These are phyloP conservation scores for Conticribra weissflogii DNA, from an alignment of 108 stramenopile genomes.

Conservation along the genomic window DNA sequence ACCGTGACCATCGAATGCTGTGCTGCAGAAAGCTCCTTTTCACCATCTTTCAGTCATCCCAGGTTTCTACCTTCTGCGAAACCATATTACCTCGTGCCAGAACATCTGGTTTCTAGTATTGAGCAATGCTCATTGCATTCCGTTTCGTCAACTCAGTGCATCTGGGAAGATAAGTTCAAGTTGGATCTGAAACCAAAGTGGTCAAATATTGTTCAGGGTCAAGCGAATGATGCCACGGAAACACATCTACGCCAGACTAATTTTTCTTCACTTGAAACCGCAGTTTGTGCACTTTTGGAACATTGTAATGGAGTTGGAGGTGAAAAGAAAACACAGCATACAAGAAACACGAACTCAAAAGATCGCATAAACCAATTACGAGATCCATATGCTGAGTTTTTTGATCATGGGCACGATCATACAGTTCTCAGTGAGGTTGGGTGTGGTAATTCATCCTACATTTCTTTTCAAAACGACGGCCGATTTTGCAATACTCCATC, in stretches of 20 bases:
- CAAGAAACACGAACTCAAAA: no score
- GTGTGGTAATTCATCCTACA: slow-evolving; percentile 25
- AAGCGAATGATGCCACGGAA: slow-evolving; percentile 6
- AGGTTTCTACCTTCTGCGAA: slow-evolving; percentile 24
- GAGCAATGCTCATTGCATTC: slow-evolving; percentile 22
- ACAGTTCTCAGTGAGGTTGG: slow-evolving; percentile 8
- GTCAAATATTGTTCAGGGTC: background rate
- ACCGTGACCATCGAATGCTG: slow-evolving; percentile 60
- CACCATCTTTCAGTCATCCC: slow-evolving; percentile 1
- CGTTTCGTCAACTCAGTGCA: slow-evolving; percentile 25
- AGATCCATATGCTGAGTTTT: slow-evolving; percentile 83
- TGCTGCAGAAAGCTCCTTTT: slow-evolving; percentile 30
- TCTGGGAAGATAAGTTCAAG: slow-evolving; percentile 29
- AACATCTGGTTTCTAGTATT: slow-evolving; percentile 38
- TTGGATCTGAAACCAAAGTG: slow-evolving; percentile 13
- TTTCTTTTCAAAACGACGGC: slow-evolving; percentile 14
- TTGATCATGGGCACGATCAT: slow-evolving; percentile 67
- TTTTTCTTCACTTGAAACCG: background rate
- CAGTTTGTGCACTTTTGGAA: slow-evolving; percentile 9
- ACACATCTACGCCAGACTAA: background rate
- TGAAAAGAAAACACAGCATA: slow-evolving; percentile 8
- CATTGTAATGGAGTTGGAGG: background rate
- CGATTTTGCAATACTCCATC: slow-evolving; percentile 4
- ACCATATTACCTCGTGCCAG: slow-evolving; percentile 36
- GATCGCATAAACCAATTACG: no score